Conservation (phyloP, 768 basidiomycete species). For the Tricholoma furcatifolium region DNA sequence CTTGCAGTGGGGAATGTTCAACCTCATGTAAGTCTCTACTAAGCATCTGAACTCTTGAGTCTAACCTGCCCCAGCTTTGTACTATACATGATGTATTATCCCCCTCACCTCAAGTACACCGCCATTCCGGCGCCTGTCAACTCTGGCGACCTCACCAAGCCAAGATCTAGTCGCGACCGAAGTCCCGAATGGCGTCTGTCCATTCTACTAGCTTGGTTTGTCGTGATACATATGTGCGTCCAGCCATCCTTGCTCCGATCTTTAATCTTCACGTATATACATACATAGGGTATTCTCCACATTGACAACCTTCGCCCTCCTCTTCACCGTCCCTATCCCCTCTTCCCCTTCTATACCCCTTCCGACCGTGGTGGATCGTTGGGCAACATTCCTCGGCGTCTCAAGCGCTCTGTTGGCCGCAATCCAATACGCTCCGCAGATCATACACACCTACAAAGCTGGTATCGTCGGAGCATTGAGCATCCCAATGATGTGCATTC, state of each 20-base stretch:
- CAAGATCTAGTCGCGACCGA: constrained; percentile 43
- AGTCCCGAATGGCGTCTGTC: constrained; percentile 80
- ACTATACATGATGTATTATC: constrained; percentile 92
- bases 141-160: constrained; percentile 40
- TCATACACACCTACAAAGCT: constrained; percentile 71
- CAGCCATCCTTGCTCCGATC: not conserved
- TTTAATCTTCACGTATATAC: constrained; percentile 3
- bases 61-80: constrained; percentile 56
- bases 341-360: constrained; percentile 36
- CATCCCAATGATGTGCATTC: constrained; percentile 95
- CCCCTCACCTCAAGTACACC: constrained; percentile 73
- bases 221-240: constrained; percentile 73
- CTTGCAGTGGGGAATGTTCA: constrained; percentile 84
- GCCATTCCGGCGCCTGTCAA: constrained; percentile 30
- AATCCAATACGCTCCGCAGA: constrained; percentile 87
- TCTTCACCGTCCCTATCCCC: constrained; percentile 42
- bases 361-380: constrained; percentile 36
- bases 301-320: constrained; percentile 62
- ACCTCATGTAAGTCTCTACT: constrained; percentile 61
- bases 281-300: constrained; percentile 48
- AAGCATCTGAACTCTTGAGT: not conserved
- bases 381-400: constrained; percentile 89
- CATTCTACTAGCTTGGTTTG: constrained; percentile 69
- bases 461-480: constrained; percentile 91
- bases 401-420: constrained; percentile 75